Percentiles rank a stretch among this genome's conserved stretches.
Evolutionary conservation across 495 filamentous ascomycete genomes (phyloP).

Genomic region (Apiosordaria backusii): DNA sequence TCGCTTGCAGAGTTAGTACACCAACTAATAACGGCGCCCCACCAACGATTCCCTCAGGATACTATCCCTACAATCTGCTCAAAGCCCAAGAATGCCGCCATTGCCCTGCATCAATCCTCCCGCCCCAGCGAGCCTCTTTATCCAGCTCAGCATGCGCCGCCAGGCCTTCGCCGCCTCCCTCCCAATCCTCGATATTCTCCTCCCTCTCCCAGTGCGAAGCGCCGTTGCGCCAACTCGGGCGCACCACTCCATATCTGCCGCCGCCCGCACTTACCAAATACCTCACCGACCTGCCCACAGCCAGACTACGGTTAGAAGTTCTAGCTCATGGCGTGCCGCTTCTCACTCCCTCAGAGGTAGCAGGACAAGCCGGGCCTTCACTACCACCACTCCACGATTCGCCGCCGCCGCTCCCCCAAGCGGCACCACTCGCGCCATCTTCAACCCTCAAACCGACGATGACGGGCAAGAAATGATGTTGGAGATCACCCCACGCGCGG

Average conservation of each 20-base stretch:
- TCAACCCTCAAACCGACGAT: constrained; percentile 67
- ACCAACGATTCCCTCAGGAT: not conserved
- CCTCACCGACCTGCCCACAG: not conserved
- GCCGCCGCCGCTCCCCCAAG: constrained; percentile 6
- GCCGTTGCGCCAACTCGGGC: constrained; percentile 4
- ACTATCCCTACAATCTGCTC: not conserved
- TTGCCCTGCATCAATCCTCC: constrained; percentile 38
- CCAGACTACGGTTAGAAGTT: not conserved
- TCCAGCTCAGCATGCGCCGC: constrained; percentile 38
- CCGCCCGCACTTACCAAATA: not conserved
- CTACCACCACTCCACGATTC: constrained; percentile 26
- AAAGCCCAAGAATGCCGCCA: constrained; percentile 28
- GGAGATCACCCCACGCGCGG: constrained; percentile 75
- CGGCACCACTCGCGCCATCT: constrained; percentile 38
- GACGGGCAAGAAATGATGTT: constrained; percentile 79
- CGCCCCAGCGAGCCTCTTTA: constrained; percentile 35
- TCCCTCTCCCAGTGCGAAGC: constrained; percentile 21
- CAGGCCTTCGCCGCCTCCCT: constrained; percentile 12
- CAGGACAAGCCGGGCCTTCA: constrained; percentile 27
- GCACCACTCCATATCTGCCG: not conserved
- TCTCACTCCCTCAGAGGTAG: not conserved
- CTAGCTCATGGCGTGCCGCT: not conserved
- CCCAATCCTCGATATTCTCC: constrained; percentile 39
- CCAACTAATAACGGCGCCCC: not conserved
- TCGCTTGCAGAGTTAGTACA: not conserved